Base-by-base conservation (phyloP, 23 red algal genomes). In the Gracilaria vermiculophylla region DNA sequence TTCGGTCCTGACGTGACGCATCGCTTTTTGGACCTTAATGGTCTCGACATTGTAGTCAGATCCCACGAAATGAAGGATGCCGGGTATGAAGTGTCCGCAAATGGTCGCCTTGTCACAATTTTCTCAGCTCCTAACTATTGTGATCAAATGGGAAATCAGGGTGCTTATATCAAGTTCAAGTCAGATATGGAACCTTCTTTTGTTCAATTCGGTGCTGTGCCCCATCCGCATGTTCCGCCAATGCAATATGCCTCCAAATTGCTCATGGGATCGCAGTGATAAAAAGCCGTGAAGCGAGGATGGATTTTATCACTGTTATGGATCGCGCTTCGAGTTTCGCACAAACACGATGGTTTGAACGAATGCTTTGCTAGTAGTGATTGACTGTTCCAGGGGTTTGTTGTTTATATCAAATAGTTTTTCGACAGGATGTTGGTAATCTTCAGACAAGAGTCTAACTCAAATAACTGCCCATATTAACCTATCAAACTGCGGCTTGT, bases 81-180 rank as follows among this genome's bases (percentile, higher is more conserved):
- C 31, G 97, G 97, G 48, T 99, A 94, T 90, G 97, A 99, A 86
- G 85, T 99, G 19, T 80, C 83, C 32, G 97, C 97, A 24, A 88
- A 95, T 62, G 94, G 94, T 32, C 89, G 97, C 27, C 90, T 99
- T 27, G 88, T 99, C 21, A 99, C 97, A 37, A 93, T 99, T 41
- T 99, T 99, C 67, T 99, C 97, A 33, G 97, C 97, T 53, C 97
- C 97, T 34, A 99, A 99, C 82, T 99, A 99, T 65, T 95, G 92
- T 52, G 97, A 99, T 72, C 89, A 94, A 49, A 95, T 96, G 93
- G 97, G 97, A 1, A 99, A 99, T 64, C 77, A 91, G 42, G 97
- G 97, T 42, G 97, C 97, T 1, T 99, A 62, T 75, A 95, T 99
- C 62, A 55, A 74, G 19, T 92, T 99, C 47, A 75, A 93, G 13